Evolutionary conservation across 257 asterid species (phyloP), one percentile per base, ranked within the genome.

Genomic region (Nemophila menziesii): DNA sequence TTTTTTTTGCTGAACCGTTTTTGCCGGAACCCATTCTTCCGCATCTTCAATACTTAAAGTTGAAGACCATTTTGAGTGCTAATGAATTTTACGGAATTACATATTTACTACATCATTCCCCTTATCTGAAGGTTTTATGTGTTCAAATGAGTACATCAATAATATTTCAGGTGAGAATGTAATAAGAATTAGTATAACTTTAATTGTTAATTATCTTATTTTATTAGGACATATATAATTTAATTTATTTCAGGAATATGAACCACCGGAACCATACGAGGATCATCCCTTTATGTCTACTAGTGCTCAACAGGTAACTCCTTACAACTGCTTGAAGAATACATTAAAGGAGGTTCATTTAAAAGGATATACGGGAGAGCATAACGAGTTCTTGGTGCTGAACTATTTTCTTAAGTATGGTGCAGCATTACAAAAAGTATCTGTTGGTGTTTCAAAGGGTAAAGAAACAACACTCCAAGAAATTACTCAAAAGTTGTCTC

Each of bases 31-130:
- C 68, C 8, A 15, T 5, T 11, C 68, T 59, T 18, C 44, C 11
- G 6, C 7, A 16, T 18, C 33, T 64, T 0, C 49, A 15, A 4
- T 49, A 60, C 44, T 47, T 69, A 18, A 52, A 20, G 11, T 17
- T 69, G 18, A 56, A 56, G 39, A 54, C 69, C 8, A 21, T 45
- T 7, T 13, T 64, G 41, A 14, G 48, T 5, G 9, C 14, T 5
- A 46, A 34, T 0, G 76, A 64, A 18, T 52, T 33, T 39, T 55
- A 48, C 2, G 72, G 72, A 11, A 64, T 69, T 2, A 9, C 69
- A 16, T 56, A 60, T 22, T 56, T 69, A 13, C 24, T 69, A 1
- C 13, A 48, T 0, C 48, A 52, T 13, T 69, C 69, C 26, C 69
- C 72, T 1, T 4, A 9, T 5, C 39, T 69, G 37, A 33, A 64